Evolutionary conservation across 1,284 basidiomycete species (phyloP), one percentile per base, ranked within the genome.

Genomic region (Ganoderma boninense): DNA sequence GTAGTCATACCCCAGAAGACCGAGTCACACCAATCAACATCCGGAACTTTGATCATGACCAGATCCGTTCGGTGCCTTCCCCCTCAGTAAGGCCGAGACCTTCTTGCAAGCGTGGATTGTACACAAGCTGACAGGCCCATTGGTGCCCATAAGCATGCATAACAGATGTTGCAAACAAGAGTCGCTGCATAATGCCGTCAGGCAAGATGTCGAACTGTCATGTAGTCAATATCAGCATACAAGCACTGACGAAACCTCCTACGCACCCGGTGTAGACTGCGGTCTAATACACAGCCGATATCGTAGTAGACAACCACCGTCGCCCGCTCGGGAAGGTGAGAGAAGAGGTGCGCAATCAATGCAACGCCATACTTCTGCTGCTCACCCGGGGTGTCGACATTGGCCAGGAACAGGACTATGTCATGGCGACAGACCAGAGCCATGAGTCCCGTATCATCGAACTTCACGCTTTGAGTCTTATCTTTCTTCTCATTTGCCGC

Each of bases 111-210:
- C 80, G 66, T 2, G 83, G 83, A 57, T 83, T 82, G 65, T 83
- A 82, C 0, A 78, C 70, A 0, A 84, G 71, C 67, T 85, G 84
- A 54, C 84, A 85, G 0, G 80, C 70, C 83, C 82, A 84, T 52
- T 84, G 77, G 62, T 84, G 83, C 0, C 79, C 80, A 64, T 82
- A 85, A 0, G 83, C 79, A 68, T 85, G 84, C 82, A 85, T 83
- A 0, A 79, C 82, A 23, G 78, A 81, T 0, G 80, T 83, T 0
- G 78, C 79, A 64, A 84, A 83, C 1, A 57, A 23, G 0, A 84
- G 38, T 0, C 79, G 76, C 1, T 67, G 23, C 1, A 59, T 38
- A 10, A 82, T 71, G 16, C 64, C 44, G 1, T 59, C 35, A 0
- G 75, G 68, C 0, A 84, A 70, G n/a, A 84, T 76, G 18, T 79